Base-by-base conservation (phyloP, 83 land plant species). In the Diphasiastrum complanatum region DNA sequence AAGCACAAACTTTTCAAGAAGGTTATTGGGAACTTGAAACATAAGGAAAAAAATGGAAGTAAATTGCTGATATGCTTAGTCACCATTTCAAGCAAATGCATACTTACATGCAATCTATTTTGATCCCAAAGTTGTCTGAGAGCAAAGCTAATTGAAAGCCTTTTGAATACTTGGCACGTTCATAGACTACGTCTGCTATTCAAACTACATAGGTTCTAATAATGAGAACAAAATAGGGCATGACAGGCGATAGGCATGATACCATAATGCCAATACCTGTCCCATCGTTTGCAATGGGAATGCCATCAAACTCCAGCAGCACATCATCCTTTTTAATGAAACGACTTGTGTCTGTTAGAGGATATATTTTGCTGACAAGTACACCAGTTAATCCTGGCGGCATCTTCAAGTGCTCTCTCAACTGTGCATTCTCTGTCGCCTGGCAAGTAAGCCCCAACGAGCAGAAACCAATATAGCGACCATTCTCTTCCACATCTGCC, bases 231-330 rank as follows among this genome's bases (percentile, higher is more conserved):
- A 47, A 34, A 3, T 29, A 12, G 18, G 41, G 33, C 22, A 20
- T 60, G 14, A 33, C 19, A 64, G 23, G 19, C 33, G 20, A 59
- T 34, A 32, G 26, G 30, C 1, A n/a, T n/a, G n/a, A n/a, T n/a
- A n/a, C n/a, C n/a, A n/a, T n/a, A n/a, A n/a, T n/a, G n/a, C n/a
- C n/a, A n/a, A n/a, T 77, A 91, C 97, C 95, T 72, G 96, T 81
- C 37, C 97, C 97, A 76, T 91, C 97, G 73, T 88, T 88, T 55
- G 96, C 97, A 69, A 91, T 85, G 47, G 85, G 85, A 47, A 78
- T 77, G 14, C 82, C 91, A 79, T 91, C 97, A 76, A 91, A 91
- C 43, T 85, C 75, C 52, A 91, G 79, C 25, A 91, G 54, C 12
- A 91, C 79, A 59, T 91, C 97, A 72, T 88, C 96, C 51, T 83